A percentile compares a stretch with the other conserved stretches of the same genome.
Conservation (phyloP, 2,329 filamentous ascomycete genomes). For the Ophiostoma quercus region DNA sequence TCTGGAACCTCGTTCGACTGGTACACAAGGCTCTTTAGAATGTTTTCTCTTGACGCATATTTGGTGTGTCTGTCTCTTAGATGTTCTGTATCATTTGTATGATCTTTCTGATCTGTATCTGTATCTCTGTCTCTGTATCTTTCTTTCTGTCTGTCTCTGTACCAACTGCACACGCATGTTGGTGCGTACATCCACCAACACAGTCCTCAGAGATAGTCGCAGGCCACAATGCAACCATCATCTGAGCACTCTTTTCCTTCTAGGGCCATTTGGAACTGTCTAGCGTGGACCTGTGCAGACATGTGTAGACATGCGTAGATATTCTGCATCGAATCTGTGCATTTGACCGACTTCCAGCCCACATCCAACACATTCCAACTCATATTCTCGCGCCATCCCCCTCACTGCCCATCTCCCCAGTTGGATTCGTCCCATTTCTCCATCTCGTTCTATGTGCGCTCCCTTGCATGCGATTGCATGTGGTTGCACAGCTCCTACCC, state of each 20-base stretch:
- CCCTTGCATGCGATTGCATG: background rate
- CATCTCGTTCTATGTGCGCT: background rate
- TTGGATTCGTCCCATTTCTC: no score
- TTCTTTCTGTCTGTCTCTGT: background rate
- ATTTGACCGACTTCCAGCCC: no score
- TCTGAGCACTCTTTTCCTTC: slow-evolving; percentile 8
- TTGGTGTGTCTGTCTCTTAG: background rate
- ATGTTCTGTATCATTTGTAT: background rate
- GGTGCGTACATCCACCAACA: background rate
- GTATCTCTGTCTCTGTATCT: background rate
- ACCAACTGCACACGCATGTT: slow-evolving; percentile 1
- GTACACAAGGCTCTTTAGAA: background rate
- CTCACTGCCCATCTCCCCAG: background rate
- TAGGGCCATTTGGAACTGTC: background rate
- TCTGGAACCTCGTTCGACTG: background rate
- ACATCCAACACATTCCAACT: background rate
- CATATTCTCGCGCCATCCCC: background rate
- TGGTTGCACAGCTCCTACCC: background rate
- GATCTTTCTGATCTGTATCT: background rate
- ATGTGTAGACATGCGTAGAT: background rate
- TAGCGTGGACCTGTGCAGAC: background rate
- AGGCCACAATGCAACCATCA: background rate
- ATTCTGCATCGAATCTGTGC: no score
- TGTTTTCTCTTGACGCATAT: background rate
- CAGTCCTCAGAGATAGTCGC: background rate